A percentile compares a stretch with the other conserved stretches of the same genome.
Conservation (phyloP, 768 basidiomycete species). For the Infundibulicybe gibba region DNA sequence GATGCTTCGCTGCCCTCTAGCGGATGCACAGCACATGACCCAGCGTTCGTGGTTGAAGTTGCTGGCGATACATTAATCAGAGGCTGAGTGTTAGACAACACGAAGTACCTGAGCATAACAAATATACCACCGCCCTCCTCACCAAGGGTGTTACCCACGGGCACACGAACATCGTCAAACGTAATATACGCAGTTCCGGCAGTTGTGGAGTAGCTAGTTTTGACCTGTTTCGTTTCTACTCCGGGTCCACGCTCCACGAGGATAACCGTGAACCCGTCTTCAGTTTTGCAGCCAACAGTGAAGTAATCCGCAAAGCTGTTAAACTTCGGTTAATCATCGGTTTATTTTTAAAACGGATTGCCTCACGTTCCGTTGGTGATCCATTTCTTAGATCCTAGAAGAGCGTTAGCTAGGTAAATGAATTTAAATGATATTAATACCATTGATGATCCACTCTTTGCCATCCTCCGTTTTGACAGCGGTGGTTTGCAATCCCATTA, state of each 20-base stretch:
- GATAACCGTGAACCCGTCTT: slow-evolving; percentile 44
- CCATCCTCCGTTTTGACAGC: slow-evolving; percentile 81
- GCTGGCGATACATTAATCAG: slow-evolving; percentile 15
- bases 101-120: slow-evolving; percentile 23
- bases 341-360: slow-evolving; percentile 15
- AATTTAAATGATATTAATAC: slow-evolving; percentile 16
- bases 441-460: slow-evolving; percentile 81
- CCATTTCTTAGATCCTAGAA: slow-evolving; percentile 72
- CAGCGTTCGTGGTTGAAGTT: slow-evolving; percentile 97
- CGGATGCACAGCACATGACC: slow-evolving; percentile 54
- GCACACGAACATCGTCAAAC: slow-evolving; percentile 82
- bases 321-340: background rate
- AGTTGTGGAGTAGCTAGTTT: slow-evolving; percentile 71
- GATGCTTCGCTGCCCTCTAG: slow-evolving; percentile 14
- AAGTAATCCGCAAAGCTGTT: slow-evolving; percentile 54
- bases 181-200: slow-evolving; percentile 87
- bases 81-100: background rate
- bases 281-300: slow-evolving; percentile 71
- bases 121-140: slow-evolving; percentile 31
- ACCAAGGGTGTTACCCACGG: slow-evolving; percentile 79
- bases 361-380: slow-evolving; percentile 73
- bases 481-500: slow-evolving; percentile 72
- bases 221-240: slow-evolving; percentile 73
- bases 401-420: background rate
- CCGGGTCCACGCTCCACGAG: slow-evolving; percentile 33